phyloP scores from a whole-genome alignment of 2,329 filamentous ascomycete genomes.

The Pseudogymnoascus sp. region DNA sequence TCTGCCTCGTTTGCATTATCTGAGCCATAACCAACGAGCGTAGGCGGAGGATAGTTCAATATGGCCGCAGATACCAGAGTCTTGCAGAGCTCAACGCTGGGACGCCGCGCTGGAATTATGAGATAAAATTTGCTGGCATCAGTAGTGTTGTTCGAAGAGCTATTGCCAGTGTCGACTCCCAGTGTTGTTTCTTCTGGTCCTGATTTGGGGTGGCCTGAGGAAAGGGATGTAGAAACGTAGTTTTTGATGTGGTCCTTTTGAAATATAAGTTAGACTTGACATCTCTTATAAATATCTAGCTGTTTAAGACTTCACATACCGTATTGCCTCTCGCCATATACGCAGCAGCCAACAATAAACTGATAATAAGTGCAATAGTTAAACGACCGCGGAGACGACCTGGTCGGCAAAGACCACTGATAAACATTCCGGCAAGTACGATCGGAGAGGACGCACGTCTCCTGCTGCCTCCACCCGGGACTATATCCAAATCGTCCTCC shows the following conservation, averaged over 20 bases:
- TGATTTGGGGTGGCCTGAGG: background rate
- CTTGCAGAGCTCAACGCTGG: constrained; percentile 42
- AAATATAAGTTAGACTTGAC: background rate
- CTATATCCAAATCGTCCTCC: background rate
- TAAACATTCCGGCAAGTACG: constrained; percentile 14
- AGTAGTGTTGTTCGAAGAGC: background rate
- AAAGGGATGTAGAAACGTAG: background rate
- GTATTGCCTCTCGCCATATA: constrained; percentile 1
- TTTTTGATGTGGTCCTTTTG: background rate
- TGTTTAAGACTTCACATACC: background rate
- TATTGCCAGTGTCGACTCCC: background rate
- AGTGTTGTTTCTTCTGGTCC: background rate
- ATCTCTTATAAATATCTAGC: background rate
- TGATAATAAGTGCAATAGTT: constrained; percentile 11
- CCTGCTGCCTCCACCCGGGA: background rate
- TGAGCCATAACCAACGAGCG: constrained; percentile 39
- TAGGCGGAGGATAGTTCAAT: constrained; percentile 51
- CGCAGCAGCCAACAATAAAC: constrained; percentile 13
- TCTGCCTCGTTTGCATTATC: constrained; percentile 11
- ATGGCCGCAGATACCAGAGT: constrained; percentile 48
- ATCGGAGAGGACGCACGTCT: constrained; percentile 12
- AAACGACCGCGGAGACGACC: constrained; percentile 16
- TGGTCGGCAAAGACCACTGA: constrained; percentile 17
- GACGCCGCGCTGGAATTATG: constrained; percentile 41
- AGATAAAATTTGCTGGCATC: constrained; percentile 41